Evolutionary conservation across 805 yeast species (phyloP), one percentile per base, ranked within the genome.

Genomic region (Candida cerambycidarum): DNA sequence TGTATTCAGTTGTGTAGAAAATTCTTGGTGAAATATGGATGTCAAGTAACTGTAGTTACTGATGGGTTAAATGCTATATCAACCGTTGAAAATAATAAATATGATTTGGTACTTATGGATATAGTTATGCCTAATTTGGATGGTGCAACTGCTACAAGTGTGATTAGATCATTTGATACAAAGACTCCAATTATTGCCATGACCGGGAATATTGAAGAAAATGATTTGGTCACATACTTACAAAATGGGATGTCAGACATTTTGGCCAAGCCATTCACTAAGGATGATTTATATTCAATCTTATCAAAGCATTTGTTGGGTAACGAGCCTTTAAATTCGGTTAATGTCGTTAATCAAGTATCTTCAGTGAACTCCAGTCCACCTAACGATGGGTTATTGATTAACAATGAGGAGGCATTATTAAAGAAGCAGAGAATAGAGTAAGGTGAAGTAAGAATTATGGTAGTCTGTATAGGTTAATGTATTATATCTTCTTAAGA

Each of bases 161-260:
- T 92, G 33, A 89, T 93, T 37, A 75, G 98, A 52, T 80, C 84
- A 14, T 87, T 88, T 58, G 95, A 89, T 61, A 79, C 80, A 15
- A 77, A 76, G 41, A 88, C 97, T 0, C 98, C 98, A 10, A 87
- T 93, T 48, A 84, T 93, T 51, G 95, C 96, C 23, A 88, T 88
- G 96, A 88, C 96, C 1, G 95, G 96, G 31, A 89, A 88, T 58
- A 85, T 88, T 43, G 84, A 85, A 52, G 87, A 84, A 50, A 80
- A 83, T 51, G 96, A 89, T 61, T 70, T 89, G 44, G 85, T 85
- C 36, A 84, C 82, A 1, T 89, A 86, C 60, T 67, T 87, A 46
- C 84, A 83, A 53, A 88, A 89, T 56, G 97, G 97, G 4, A 89
- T 89, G 88, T 83, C 87, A 45, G 96, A 89, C 62, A 88, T 93